These are phyloP conservation scores for Ogataea methanolica DNA, from an alignment of 805 yeast genomes.

Conservation along the genomic window DNA sequence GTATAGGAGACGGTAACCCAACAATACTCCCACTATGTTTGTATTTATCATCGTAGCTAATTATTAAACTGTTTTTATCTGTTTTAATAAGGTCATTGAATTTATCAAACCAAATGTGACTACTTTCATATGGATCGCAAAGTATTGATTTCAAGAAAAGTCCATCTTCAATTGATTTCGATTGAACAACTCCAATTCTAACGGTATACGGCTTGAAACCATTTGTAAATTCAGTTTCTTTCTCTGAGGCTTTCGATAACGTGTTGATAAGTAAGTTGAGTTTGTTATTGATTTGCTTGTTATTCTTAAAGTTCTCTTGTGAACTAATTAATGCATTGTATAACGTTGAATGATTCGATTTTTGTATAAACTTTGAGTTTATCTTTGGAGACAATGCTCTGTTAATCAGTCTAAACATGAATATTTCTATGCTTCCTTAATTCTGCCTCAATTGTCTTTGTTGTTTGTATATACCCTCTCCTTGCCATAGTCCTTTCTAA, in stretches of 20 bases:
- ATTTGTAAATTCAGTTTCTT: background rate
- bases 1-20: constrained; percentile 26
- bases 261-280: constrained; percentile 3
- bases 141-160: constrained; percentile 23
- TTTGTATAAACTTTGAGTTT: background rate
- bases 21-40: constrained; percentile 5
- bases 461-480: no score
- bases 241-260: constrained; percentile 13
- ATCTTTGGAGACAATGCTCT: background rate
- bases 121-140: constrained; percentile 27
- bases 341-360: constrained; percentile 1
- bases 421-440: no score
- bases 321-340: constrained; percentile 9
- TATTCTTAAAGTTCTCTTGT: constrained; percentile 10
- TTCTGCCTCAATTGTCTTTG: no score
- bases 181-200: constrained; percentile 26
- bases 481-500: no score
- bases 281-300: constrained; percentile 9
- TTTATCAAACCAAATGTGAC: constrained; percentile 16
- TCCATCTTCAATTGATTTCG: constrained; percentile 14
- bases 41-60: constrained; percentile 10
- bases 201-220: constrained; percentile 21
- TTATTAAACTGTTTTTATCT: constrained; percentile 6
- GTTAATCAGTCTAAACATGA: background rate
- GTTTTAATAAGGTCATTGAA: constrained; percentile 9